Percentiles rank a stretch among this genome's conserved stretches.
These are phyloP conservation scores for Syzygium syzygioides DNA, from an alignment of 441 rosid genomes.

Conservation along the genomic window DNA sequence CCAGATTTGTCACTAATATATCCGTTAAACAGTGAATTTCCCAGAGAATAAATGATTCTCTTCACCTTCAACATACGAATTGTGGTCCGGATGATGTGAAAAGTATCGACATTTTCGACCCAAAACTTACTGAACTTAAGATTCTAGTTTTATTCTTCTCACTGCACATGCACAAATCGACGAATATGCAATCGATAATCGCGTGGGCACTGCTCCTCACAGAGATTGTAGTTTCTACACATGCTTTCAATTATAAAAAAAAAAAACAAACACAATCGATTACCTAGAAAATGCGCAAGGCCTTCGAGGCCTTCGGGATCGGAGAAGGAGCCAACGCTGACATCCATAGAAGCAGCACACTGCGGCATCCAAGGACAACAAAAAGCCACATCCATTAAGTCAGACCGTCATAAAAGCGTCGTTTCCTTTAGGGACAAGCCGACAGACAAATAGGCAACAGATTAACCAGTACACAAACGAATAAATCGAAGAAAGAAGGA, in stretches of 20 bases:
- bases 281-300: constrained; percentile 92
- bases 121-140: neutral
- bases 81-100: neutral
- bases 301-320: constrained; percentile 89
- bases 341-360: constrained; percentile 97
- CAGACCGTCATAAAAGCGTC: neutral
- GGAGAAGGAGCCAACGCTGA: constrained; percentile 70
- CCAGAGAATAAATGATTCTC: neutral
- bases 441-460: neutral
- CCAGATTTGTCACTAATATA: neutral
- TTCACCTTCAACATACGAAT: neutral
- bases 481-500: neutral
- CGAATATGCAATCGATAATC: neutral
- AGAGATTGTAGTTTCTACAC: neutral
- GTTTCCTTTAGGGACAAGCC: neutral
- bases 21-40: neutral
- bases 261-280: neutral
- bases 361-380: constrained; percentile 8
- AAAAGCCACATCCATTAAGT: neutral
- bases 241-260: neutral
- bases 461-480: neutral
- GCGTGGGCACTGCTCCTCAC: neutral
- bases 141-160: neutral
- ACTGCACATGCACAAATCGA: neutral
- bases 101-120: neutral